phyloP scores from a whole-genome alignment of 768 basidiomycete genomes.

The Hericium coralloides region DNA sequence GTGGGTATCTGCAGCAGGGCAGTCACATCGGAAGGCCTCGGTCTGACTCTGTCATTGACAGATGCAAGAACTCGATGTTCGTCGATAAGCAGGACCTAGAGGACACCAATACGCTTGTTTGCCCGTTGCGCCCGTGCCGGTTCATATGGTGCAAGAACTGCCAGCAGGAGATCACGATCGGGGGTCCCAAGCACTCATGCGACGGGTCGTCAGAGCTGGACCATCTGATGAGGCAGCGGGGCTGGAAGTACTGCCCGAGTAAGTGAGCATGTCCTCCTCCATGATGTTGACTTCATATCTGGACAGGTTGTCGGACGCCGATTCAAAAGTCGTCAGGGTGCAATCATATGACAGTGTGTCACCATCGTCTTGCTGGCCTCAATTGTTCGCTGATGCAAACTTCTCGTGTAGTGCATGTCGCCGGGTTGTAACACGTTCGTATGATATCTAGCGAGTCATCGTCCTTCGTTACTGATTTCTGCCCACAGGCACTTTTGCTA shows the following conservation, averaged over 20 bases:
- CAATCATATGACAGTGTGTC: background rate
- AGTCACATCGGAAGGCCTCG: background rate
- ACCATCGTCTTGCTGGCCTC: background rate
- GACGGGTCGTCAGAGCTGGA: slow-evolving; percentile 25
- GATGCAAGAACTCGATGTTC: slow-evolving; percentile 15
- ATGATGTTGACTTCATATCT: background rate
- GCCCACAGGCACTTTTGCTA: background rate
- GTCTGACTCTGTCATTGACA: background rate
- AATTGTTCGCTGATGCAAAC: no score
- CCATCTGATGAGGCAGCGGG: slow-evolving; percentile 19
- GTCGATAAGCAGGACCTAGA: slow-evolving; percentile 22
- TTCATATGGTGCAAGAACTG: slow-evolving; percentile 26
- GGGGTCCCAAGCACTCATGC: slow-evolving; percentile 20
- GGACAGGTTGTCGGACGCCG: background rate
- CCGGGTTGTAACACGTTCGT: background rate
- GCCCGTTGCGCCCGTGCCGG: slow-evolving; percentile 22
- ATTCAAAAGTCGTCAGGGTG: background rate
- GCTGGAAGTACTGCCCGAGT: slow-evolving; percentile 29
- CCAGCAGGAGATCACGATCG: slow-evolving; percentile 15
- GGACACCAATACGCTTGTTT: slow-evolving; percentile 14
- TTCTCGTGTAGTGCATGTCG: background rate
- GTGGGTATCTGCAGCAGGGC: slow-evolving; percentile 20
- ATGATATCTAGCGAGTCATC: background rate
- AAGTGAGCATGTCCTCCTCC: background rate
- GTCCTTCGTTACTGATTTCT: background rate